These are phyloP conservation scores for Starmerella bombicola DNA, from an alignment of 805 yeast genomes.

Conservation along the genomic window DNA sequence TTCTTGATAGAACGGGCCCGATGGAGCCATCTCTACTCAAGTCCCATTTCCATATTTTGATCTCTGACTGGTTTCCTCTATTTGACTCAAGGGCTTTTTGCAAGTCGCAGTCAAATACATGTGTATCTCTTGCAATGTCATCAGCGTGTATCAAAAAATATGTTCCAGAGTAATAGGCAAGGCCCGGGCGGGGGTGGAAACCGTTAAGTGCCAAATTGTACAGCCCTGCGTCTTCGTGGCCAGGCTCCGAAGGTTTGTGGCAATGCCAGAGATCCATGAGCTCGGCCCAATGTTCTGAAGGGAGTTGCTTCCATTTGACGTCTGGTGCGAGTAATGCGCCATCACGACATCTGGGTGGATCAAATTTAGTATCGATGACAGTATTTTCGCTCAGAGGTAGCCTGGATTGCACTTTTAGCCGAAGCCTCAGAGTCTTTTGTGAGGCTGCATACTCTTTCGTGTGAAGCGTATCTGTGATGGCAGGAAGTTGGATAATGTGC, in stretches of 20 bases:
- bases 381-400: too few relatives aligned
- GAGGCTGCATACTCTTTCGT: too few relatives aligned
- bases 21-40: conserved; percentile 20
- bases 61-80: neutral
- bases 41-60: conserved; percentile 47
- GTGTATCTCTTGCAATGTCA: conserved; percentile 1
- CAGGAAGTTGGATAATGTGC: too few relatives aligned
- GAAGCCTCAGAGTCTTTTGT: too few relatives aligned
- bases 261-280: conserved; percentile 98
- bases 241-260: conserved; percentile 36
- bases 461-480: neutral
- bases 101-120: neutral
- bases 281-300: conserved; percentile 88
- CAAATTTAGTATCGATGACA: neutral
- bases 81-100: neutral
- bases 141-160: conserved; percentile 37
- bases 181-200: conserved; percentile 32
- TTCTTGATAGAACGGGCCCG: conserved; percentile 9
- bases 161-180: conserved; percentile 44
- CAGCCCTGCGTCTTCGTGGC: conserved; percentile 13
- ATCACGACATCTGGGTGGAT: conserved; percentile 1
- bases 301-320: conserved; percentile 44
- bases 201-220: conserved; percentile 22
- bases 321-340: conserved; percentile 3
- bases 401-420: too few relatives aligned